phyloP scores from a whole-genome alignment of 2,329 filamentous ascomycete species.

The Didymella exigua region DNA sequence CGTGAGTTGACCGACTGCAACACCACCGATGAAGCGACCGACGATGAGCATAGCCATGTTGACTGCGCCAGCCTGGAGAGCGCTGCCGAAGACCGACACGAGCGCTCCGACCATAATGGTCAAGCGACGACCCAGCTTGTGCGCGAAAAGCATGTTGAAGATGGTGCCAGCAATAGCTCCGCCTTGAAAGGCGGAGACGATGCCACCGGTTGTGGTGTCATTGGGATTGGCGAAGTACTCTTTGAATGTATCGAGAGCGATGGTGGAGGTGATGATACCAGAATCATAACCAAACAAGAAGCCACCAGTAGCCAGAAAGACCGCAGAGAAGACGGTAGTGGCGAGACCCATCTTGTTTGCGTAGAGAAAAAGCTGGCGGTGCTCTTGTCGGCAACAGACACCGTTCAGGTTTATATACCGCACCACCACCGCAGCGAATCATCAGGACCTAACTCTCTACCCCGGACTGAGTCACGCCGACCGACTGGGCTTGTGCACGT shows the following conservation, averaged over 20 bases:
- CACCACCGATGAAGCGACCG: slow-evolving; percentile 58
- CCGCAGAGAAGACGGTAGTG: slow-evolving; percentile 24
- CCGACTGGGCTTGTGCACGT: not conserved
- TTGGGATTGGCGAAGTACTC: slow-evolving; percentile 37
- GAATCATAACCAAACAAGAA: slow-evolving; percentile 42
- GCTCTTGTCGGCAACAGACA: not conserved
- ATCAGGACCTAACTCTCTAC: not conserved
- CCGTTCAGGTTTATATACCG: not conserved
- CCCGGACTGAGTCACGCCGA: slow-evolving; percentile 5
- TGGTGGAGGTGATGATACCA: slow-evolving; percentile 44
- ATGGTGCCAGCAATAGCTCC: slow-evolving; percentile 33
- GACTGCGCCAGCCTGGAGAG: slow-evolving; percentile 46
- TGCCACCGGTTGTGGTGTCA: slow-evolving; percentile 35
- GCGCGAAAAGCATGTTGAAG: slow-evolving; percentile 23
- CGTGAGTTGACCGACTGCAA: slow-evolving; percentile 52
- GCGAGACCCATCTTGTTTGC: slow-evolving; percentile 22
- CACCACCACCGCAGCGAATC: not conserved
- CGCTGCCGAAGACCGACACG: slow-evolving; percentile 42
- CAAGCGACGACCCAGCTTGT: slow-evolving; percentile 25
- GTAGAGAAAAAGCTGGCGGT: slow-evolving; percentile 2
- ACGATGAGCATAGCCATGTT: slow-evolving; percentile 54
- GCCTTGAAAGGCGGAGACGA: slow-evolving; percentile 48
- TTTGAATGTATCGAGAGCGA: slow-evolving; percentile 35
- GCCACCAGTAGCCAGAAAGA: slow-evolving; percentile 28
- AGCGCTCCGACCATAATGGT: slow-evolving; percentile 45